Conservation (phyloP, 2,329 filamentous ascomycete species). For the Capronia coronata region DNA sequence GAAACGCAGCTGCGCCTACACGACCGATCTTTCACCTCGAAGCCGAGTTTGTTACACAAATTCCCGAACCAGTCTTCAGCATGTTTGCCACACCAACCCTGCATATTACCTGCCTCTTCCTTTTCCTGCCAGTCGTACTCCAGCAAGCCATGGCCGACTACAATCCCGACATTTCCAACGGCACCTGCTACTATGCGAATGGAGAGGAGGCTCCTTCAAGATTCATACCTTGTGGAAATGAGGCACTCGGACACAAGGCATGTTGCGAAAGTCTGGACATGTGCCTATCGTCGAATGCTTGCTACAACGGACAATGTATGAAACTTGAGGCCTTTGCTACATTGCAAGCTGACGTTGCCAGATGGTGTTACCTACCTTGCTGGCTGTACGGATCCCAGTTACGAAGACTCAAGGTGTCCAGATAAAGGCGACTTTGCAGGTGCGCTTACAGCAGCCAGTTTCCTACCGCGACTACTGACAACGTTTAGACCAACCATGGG, state of each 20-base stretch:
- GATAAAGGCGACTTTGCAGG: slow-evolving; percentile 19
- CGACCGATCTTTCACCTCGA: not conserved
- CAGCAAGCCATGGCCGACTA: slow-evolving; percentile 11
- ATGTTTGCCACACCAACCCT: slow-evolving; percentile 4
- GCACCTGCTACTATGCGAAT: slow-evolving; percentile 24
- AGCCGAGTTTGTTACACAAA: slow-evolving; percentile 4
- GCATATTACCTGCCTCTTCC: not conserved
- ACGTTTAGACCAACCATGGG: slow-evolving; percentile 19
- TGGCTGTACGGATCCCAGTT: slow-evolving; percentile 27
- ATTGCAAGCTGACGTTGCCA: slow-evolving; percentile 8
- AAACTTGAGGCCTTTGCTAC: not conserved
- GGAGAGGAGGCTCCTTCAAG: slow-evolving; percentile 17
- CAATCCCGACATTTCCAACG: slow-evolving; percentile 27
- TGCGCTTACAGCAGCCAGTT: not conserved
- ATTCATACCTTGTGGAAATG: slow-evolving; percentile 28
- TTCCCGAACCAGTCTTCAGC: not conserved
- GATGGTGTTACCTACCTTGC: slow-evolving; percentile 27
- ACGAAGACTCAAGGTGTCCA: slow-evolving; percentile 23
- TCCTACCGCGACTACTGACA: not conserved
- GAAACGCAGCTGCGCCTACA: not conserved
- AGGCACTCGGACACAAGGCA: slow-evolving; percentile 19
- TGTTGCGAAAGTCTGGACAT: slow-evolving; percentile 26
- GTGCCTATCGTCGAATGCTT: slow-evolving; percentile 25
- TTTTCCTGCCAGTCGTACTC: slow-evolving; percentile 1
- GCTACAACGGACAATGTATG: slow-evolving; percentile 25